phyloP scores from a whole-genome alignment of 1,139 yeast genomes.

The Sugiyamaella pinicola region DNA sequence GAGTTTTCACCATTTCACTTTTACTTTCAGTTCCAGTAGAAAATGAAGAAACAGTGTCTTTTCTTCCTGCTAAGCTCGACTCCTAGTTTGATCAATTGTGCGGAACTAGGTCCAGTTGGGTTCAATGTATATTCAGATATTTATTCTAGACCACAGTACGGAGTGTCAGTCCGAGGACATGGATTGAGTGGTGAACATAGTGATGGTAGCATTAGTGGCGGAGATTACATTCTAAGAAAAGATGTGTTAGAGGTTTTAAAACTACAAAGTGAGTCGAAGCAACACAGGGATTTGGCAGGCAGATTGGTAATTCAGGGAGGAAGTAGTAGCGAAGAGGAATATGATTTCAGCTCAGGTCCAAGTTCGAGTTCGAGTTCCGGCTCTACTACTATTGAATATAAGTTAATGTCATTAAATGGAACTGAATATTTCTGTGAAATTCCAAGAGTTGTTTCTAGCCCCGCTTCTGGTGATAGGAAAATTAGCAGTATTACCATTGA shows the following conservation, averaged over 20 bases:
- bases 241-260: slow-evolving; percentile 14
- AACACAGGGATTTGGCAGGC: neutral
- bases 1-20: neutral
- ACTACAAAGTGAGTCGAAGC: neutral
- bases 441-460: slow-evolving; percentile 14
- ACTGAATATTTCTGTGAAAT: slow-evolving; percentile 26
- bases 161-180: slow-evolving; percentile 19
- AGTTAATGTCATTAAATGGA: slow-evolving; percentile 24
- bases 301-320: neutral
- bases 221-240: slow-evolving; percentile 9
- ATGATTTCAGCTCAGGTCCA: neutral
- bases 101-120: slow-evolving; percentile 10
- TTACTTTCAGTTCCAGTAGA: neutral
- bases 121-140: slow-evolving; percentile 29
- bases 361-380: neutral
- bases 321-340: neutral
- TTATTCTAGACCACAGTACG: slow-evolving; percentile 29
- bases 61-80: neutral
- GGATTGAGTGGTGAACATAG: neutral
- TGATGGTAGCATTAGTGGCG: neutral
- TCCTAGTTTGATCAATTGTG: neutral
- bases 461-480: too few relatives aligned
- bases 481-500: neutral
- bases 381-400: slow-evolving; percentile 9
- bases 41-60: neutral